Evolutionary conservation across 495 filamentous ascomycete species (phyloP).

Genomic region (Hypoxylon intermedium): DNA sequence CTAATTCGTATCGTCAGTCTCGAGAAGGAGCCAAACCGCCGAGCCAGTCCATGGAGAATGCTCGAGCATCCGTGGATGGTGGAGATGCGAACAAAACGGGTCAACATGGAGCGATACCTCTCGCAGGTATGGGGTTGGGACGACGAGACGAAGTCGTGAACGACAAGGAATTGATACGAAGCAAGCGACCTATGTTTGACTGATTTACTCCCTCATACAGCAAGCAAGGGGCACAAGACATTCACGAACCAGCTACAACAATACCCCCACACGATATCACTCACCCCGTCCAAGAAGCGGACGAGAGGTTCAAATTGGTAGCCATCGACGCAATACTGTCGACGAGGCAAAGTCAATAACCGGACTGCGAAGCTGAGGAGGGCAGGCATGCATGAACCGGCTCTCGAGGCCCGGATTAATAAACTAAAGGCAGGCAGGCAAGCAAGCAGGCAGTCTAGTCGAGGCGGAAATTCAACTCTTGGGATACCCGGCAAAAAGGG

Average conservation of each 20-base stretch:
- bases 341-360: not conserved
- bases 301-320: not conserved
- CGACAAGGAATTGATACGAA: slow-evolving; percentile 4
- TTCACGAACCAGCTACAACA: not conserved
- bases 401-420: not conserved
- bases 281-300: not conserved
- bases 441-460: too few species aligned
- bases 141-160: slow-evolving; percentile 42
- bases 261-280: not conserved
- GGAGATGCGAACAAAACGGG: slow-evolving; percentile 92
- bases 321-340: not conserved
- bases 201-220: too few species aligned
- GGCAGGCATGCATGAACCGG: not conserved
- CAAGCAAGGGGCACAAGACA: not conserved
- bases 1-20: slow-evolving; percentile 62
- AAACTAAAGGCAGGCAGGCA: too few species aligned
- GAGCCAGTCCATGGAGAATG: slow-evolving; percentile 97
- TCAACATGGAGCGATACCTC: slow-evolving; percentile 94
- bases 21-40: slow-evolving; percentile 86
- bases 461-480: slow-evolving; percentile 11
- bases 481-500: slow-evolving; percentile 29
- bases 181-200: not conserved
- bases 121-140: slow-evolving; percentile 96
- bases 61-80: slow-evolving; percentile 98
- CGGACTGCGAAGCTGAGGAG: slow-evolving; percentile 10